Conservation (phyloP, 2,329 filamentous ascomycete species). For the Colletotrichum simmondsii region DNA sequence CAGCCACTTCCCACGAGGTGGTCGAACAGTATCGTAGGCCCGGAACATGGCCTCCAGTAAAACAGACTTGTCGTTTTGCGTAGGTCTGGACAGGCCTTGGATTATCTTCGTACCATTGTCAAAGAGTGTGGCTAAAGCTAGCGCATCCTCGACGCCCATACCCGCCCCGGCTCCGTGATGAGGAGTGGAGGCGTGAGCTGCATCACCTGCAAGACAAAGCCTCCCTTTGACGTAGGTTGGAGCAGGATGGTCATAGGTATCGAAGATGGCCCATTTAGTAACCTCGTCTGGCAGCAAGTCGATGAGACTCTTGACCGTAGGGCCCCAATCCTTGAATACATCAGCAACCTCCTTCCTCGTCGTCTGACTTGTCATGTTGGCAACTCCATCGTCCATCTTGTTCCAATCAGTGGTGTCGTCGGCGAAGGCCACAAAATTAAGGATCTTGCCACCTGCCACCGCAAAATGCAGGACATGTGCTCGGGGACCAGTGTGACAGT, state of each 20-base stretch:
- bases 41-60: neutral
- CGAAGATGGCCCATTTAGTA: neutral
- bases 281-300: neutral
- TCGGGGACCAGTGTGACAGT: conserved; percentile 59
- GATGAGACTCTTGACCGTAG: neutral
- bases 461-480: conserved; percentile 59
- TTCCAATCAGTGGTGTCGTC: neutral
- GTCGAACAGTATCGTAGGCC: neutral
- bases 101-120: neutral
- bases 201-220: conserved; percentile 37
- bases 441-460: neutral
- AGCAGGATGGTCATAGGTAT: neutral
- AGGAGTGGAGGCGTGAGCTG: conserved; percentile 38
- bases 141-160: conserved; percentile 37
- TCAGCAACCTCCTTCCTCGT: neutral
- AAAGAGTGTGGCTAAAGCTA: conserved; percentile 22
- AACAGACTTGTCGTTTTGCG: neutral
- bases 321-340: neutral
- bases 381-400: neutral
- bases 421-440: neutral
- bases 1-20: neutral
- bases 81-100: neutral
- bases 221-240: neutral
- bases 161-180: conserved; percentile 37
- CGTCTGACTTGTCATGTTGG: too few relatives aligned